These are phyloP conservation scores for Ordospora colligata DNA, from an alignment of 371 early-diverging fungal species.

Conservation along the genomic window DNA sequence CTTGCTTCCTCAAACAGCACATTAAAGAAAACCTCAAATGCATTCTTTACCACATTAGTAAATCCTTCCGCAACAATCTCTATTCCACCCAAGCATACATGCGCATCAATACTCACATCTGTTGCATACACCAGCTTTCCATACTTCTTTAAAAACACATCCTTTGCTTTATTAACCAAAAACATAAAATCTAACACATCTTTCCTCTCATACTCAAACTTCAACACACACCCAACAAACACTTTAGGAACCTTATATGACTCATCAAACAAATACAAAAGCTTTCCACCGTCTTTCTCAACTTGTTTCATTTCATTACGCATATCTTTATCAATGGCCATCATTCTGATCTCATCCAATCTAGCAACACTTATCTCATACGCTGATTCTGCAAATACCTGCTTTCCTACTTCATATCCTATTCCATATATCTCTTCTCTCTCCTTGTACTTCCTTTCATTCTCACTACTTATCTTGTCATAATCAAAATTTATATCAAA, in stretches of 20 bases:
- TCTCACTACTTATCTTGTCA: too few relatives aligned
- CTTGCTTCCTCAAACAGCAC: neutral
- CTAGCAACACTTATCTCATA: neutral
- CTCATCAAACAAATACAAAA: slow-evolving; percentile 29
- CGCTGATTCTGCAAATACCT: neutral
- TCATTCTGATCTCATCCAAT: neutral
- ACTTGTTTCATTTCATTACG: neutral
- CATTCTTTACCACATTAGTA: slow-evolving; percentile 29
- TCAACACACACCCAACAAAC: slow-evolving; percentile 9
- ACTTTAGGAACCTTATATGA: slow-evolving; percentile 37
- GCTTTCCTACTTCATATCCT: neutral
- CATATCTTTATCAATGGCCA: neutral
- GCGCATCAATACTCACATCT: neutral
- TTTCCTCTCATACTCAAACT: neutral
- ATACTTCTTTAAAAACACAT: slow-evolving; percentile 40
- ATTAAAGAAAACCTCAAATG: slow-evolving; percentile 1
- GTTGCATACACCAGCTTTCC: neutral
- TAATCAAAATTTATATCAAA: too few relatives aligned
- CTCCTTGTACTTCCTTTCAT: neutral
- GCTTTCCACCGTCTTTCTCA: neutral
- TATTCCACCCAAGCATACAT: slow-evolving; percentile 21
- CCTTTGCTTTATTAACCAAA: slow-evolving; percentile 3
- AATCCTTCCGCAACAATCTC: slow-evolving; percentile 32
- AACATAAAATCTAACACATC: slow-evolving; percentile 10
- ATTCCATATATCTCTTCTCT: slow-evolving; percentile 16